These are phyloP conservation scores for Neofusicoccum umdonicola DNA, from an alignment of 2,329 filamentous ascomycete species.

Conservation along the genomic window DNA sequence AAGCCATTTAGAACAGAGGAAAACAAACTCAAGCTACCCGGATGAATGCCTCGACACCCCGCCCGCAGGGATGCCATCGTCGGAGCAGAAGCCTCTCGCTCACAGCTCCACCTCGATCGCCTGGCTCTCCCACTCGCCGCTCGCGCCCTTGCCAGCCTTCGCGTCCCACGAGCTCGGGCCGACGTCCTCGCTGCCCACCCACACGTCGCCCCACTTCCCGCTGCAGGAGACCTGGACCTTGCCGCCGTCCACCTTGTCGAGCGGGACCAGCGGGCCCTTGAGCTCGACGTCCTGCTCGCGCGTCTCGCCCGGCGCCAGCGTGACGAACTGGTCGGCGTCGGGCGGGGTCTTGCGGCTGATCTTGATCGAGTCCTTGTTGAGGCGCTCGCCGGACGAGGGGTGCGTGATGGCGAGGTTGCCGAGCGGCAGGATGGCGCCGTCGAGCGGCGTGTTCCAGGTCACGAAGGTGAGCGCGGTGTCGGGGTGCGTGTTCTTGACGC, in stretches of 20 bases:
- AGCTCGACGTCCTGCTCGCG: conserved; percentile 37
- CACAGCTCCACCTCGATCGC: conserved; percentile 2
- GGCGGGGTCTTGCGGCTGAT: conserved; percentile 40
- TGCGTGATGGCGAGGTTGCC: conserved; percentile 37
- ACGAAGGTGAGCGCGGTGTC: conserved; percentile 35
- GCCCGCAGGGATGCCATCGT: neutral
- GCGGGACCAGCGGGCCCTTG: conserved; percentile 37
- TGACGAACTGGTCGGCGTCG: conserved; percentile 33
- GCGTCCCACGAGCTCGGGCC: conserved; percentile 25
- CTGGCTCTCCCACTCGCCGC: neutral
- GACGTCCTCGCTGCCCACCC: conserved; percentile 23
- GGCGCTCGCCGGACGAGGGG: conserved; percentile 26
- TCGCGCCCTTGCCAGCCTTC: neutral
- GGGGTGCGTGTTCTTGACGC: conserved; percentile 36
- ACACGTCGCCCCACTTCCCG: conserved; percentile 11
- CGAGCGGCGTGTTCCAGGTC: conserved; percentile 43
- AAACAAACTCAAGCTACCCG: too few species aligned
- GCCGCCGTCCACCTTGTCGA: conserved; percentile 37
- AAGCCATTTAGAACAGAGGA: too few species aligned
- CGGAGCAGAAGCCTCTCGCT: neutral
- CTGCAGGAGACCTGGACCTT: conserved; percentile 35
- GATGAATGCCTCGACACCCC: too few species aligned
- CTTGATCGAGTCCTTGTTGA: conserved; percentile 25
- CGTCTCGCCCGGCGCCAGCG: conserved; percentile 34
- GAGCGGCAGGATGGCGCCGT: conserved; percentile 36